Base-by-base conservation (phyloP, 257 asterid genomes). In the Nicotiana paniculata region DNA sequence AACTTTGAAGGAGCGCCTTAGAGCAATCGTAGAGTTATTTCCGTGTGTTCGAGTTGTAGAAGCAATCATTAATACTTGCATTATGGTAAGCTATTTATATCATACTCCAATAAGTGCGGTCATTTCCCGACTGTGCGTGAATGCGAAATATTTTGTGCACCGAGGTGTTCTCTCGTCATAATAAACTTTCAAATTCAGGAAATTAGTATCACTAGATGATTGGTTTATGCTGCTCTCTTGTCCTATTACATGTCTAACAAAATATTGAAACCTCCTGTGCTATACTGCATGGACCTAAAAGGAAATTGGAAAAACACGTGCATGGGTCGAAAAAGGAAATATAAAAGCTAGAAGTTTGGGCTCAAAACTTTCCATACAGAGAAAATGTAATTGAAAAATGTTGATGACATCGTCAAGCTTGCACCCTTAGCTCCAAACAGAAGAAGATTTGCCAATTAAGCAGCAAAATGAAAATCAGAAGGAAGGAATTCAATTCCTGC, bases 401-500 rank as follows among this genome's bases (percentile, higher is more conserved):
- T 57, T 74, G 79, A 74, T 74, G 79, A 74, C 63, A 24, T 74
- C 39, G 12, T 74, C 46, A 74, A 70, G 24, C 26, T 43, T 74
- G 79, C 43, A 74, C 26, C 26, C 4, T 26, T 39, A 48, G 43
- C 61, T 72, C 1, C 21, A 48, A 72, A 48, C 39, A 24, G 79
- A 72, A 48, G 61, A 74, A 12, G 39, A 74, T 48, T 39, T 48
- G 33, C 61, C 79, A 74, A 48, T 48, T 39, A 74, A 74, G 79
- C 5, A 26, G 51, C 53, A 67, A 67, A 66, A 67, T 46, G 7
- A 15, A 65, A 6, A 46, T 46, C 21, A 12, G 78, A 72, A 46
- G 59, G 75, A 81, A 84, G 84, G 77, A 81, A 80, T 80, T 77
- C 21, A 54, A 58, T 28, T 72, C 58, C 64, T 70, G 77, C 33